phyloP scores from a whole-genome alignment of 2,329 filamentous ascomycete genomes.

The Sporothrix phasma region DNA sequence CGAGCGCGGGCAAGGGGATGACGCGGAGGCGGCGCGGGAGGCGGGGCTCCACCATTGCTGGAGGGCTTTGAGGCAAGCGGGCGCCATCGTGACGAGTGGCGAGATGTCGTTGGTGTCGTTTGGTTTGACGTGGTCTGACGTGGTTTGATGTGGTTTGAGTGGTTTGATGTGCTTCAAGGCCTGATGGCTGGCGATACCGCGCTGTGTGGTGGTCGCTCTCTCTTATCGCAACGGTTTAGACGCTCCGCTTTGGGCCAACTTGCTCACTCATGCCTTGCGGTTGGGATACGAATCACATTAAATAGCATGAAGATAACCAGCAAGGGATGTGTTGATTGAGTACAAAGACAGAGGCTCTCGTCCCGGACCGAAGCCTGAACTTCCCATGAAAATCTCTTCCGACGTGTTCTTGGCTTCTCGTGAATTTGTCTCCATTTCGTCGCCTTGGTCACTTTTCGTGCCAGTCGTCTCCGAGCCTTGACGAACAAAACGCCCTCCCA shows the following conservation, averaged over 20 bases:
- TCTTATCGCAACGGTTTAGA: background rate
- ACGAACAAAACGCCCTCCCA: background rate
- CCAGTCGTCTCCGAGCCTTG: too few species aligned
- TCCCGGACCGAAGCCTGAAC: background rate
- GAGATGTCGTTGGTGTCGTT: too few species aligned
- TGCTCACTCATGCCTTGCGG: background rate
- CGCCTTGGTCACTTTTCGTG: background rate
- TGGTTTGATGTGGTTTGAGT: too few species aligned
- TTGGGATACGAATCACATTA: background rate
- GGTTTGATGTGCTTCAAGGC: background rate
- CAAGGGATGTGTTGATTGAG: background rate
- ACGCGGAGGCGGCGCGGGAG: constrained; percentile 24
- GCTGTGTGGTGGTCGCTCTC: background rate
- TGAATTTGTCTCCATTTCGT: background rate
- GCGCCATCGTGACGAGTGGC: background rate
- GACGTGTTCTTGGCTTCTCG: background rate
- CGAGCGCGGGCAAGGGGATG: constrained; percentile 29
- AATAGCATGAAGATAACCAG: background rate
- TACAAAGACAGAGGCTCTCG: background rate
- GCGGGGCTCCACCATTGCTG: constrained; percentile 7
- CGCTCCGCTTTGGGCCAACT: background rate
- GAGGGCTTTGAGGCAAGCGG: background rate
- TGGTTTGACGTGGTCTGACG: background rate
- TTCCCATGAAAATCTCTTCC: background rate
- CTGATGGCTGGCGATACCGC: background rate